Conservation (phyloP, 805 yeast species). For the Metschnikowia lunata region DNA sequence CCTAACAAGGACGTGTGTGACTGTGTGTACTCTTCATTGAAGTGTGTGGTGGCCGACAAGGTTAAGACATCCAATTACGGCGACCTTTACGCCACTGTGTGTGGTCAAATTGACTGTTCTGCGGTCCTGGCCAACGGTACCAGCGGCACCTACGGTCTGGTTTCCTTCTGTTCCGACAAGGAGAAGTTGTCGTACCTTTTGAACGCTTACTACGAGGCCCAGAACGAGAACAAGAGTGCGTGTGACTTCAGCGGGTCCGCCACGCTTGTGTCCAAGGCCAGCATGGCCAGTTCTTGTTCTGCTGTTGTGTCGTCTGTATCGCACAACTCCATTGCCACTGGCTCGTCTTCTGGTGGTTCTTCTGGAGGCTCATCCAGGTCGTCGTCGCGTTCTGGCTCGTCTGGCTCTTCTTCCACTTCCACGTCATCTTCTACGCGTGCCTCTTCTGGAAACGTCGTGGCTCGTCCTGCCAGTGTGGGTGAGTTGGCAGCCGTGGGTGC, state of each 20-base stretch:
- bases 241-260: constrained; percentile 47
- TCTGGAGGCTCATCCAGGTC: constrained; percentile 17
- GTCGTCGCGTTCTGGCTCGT: constrained; percentile 21
- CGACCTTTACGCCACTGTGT: constrained; percentile 53
- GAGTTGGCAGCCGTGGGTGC: constrained; percentile 33
- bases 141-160: constrained; percentile 64
- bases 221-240: constrained; percentile 12
- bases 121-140: constrained; percentile 62
- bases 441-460: constrained; percentile 20
- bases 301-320: constrained; percentile 19
- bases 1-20: constrained; percentile 62
- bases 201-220: constrained; percentile 51
- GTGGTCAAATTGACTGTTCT: constrained; percentile 55
- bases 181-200: constrained; percentile 62
- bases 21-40: constrained; percentile 52
- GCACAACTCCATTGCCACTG: constrained; percentile 15
- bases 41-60: constrained; percentile 56
- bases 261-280: constrained; percentile 30
- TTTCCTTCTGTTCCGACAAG: constrained; percentile 65
- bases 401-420: constrained; percentile 19
- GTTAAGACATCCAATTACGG: constrained; percentile 56
- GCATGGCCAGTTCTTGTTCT: constrained; percentile 29
- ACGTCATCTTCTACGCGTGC: constrained; percentile 18
- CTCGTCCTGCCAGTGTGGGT: constrained; percentile 25
- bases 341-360: constrained; percentile 18